Base-by-base conservation (phyloP, 2,329 filamentous ascomycete genomes). In the Emmonsiellopsis sp. region DNA sequence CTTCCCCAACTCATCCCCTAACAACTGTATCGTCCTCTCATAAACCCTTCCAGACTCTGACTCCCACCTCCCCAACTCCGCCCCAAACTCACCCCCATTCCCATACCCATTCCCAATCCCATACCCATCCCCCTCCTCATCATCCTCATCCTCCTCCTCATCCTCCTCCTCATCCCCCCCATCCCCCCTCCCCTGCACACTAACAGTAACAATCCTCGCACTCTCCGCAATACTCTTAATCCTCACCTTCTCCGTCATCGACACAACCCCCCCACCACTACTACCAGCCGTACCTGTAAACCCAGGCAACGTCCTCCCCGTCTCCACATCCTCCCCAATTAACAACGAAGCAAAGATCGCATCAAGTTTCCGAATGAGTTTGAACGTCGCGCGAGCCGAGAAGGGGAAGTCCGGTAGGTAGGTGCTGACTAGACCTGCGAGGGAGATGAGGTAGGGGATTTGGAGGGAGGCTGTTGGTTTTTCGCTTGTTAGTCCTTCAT, bases 221-320 rank as follows among this genome's bases (percentile, higher is more conserved):
- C 85, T 80, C 65, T 94, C 87, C 0, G 90, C 87, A 32, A 94
- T 73, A 63, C 87, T 88, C 64, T 87, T 86, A 58, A 91, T 86
- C 41, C 92, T 81, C 7, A 97, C 89, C 77, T 93, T 95, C 67
- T 96, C 89, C 15, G 84, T 89, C 75, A 88, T 85, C 0, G 88
- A 85, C 7, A 72, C 72, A 8, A 72, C 72, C 4, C 54, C 51
- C 20, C 20, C 20, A 26, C 20, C 20, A 1, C 3, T 1, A 26
- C 3, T 1, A 55, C 76, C 70, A 5, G 77, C 72, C 0, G 79
- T 79, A 6, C 73, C 76, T 58, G 83, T 80, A 57, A 91, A 89
- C 0, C 89, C 89, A 0, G 88, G 84, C 1, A 95, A 73, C 0
- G 74, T 62, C 40, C 84, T 80, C 0, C 80, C 79, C 0, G 84